These are phyloP conservation scores for Vitis vinifera DNA, from an alignment of 164 flowering plant species.

Conservation along the genomic window ASM3070453v1 NC_081809.1:26278001-26278500, in stretches of 20 bases:
- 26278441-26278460: slow-evolving; percentile 27
- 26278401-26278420: slow-evolving; percentile 29
- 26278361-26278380: neutral
- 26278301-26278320: slow-evolving; percentile 40
- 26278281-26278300: slow-evolving; percentile 7
- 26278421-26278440: slow-evolving; percentile 29
- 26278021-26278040: too few relatives aligned
- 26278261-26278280: neutral
- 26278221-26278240: slow-evolving; percentile 31
- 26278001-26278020: too few relatives aligned
- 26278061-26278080: too few relatives aligned
- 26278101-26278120: too few relatives aligned
- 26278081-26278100: too few relatives aligned
- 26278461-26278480: slow-evolving; percentile 50
- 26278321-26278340: neutral
- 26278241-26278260: slow-evolving; percentile 28
- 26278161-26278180: neutral
- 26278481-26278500: slow-evolving; percentile 42
- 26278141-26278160: too few relatives aligned
- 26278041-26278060: too few relatives aligned
- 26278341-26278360: neutral
- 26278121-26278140: too few relatives aligned
- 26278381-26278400: slow-evolving; percentile 18
- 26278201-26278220: slow-evolving; percentile 42
- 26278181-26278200: slow-evolving; percentile 42